Base-by-base conservation (phyloP, 352 stramenopile species). In the Phytopythium litorale region DNA sequence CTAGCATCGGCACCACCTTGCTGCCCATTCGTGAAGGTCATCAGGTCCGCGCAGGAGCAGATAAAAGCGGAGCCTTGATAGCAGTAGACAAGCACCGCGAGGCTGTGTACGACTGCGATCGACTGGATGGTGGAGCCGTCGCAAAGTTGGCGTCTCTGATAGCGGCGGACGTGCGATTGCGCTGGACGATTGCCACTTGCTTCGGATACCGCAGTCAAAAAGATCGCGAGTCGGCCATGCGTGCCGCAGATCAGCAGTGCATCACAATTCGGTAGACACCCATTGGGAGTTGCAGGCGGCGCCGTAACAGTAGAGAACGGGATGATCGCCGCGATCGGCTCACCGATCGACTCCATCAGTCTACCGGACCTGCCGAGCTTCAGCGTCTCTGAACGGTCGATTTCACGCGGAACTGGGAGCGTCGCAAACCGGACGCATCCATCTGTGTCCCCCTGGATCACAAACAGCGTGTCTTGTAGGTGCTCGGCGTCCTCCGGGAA, bases 381-480 rank as follows among this genome's bases (percentile, higher is more conserved):
- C 18, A 40, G 16, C 37, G 38, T 19, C 48, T 49, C 15, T n/a
- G 23, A 33, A 3, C 23, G 23, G 25, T 46, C 16, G 38, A 7
- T 28, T 28, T 8, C n/a, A 40, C 7, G 16, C 32, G n/a, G 18
- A 15, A 63, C 9, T 11, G 38, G 35, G 12, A 78, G 45, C 56
- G 67, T 61, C 2, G 60, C 71, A 62, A 75, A 86, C 4, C 83
- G 75, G 5, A 88, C 66, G 23, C 23, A 64, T 0, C 80, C 83
- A 55, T 92, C 83, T 0, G 66, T 25, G 58, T 92, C 83, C 21
- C 82, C 82, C 61, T 89, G 80, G 11, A 92, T n/a, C 23, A 89
- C 63, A 16, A 78, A 61, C 7, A 71, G 35, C 18, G 56, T 53
- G 25, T 55, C 18, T 42, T 25, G 7, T 40, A 28, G 19, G 53